Evolutionary conservation across 257 asterid species (phyloP), one percentile per base, ranked within the genome.

Genomic region (Solanum dulcamara): DNA sequence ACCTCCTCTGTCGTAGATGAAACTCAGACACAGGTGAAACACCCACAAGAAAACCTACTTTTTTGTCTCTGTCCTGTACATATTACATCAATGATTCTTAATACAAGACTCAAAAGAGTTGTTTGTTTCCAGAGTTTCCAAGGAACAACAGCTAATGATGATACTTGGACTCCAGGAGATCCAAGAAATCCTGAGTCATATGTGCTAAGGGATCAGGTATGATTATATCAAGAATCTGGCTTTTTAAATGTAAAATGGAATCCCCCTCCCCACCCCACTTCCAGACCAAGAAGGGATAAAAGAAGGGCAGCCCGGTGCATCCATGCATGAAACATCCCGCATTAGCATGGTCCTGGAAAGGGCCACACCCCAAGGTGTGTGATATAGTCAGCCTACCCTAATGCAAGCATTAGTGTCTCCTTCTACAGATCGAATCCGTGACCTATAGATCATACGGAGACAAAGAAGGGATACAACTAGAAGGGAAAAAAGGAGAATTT

Each of bases 131-230:
- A 37, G 50, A 6, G 14, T 51, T 37, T 12, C 72, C 67, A 81
- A 35, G 72, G 50, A 59, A 20, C 55, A 53, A 37, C n/a, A 53
- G 4, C 84, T 33, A 33, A 33, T 13, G 37, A 22, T n/a, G 37
- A 22, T n/a, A 53, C 35, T 51, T 81, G 72, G 84, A 53, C 50
- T 20, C 84, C 70, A 11, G 71, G 71, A 53, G 71, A 51, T 53
- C 33, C 35, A 13, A 81, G 84, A 59, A 51, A 57, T 37, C 71
- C 35, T 7, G 71, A 35, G 51, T 20, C 84, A 8, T 81, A 81
- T 81, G 46, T 59, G 48, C 55, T 81, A 59, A 81, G 17, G 70
- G 84, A 55, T 35, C 84, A 81, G 71, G 84, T 81, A 81, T 81
- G 71, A 33, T 81, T 9, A 44, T 44, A 26, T 75, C 40, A 75